Base-by-base conservation (phyloP, 805 yeast genomes). In the Saccharomycopsis oosterbeekiorum region DNA sequence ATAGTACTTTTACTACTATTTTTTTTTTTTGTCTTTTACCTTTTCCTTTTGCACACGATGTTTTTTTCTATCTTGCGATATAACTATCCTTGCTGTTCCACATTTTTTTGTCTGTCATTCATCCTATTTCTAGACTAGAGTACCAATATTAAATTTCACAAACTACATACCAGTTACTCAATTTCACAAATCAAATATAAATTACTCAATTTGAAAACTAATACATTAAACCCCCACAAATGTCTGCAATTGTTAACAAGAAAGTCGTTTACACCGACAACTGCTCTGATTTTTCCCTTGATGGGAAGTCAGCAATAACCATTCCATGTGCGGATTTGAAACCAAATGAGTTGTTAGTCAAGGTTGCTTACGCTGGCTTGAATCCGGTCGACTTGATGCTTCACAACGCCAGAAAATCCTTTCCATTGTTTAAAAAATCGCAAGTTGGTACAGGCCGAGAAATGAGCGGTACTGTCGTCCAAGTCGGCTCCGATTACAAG, bases 361-460 rank as follows among this genome's bases (percentile, higher is more conserved):
- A 85, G 66, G 82, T 86, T n/a, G 73, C 75, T 47, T 81, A 81
- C 60, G 84, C 82, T 0, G 80, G 85, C 0, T 73, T 88, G 51
- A 85, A 84, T 66, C 87, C 93, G 1, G 76, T 81, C 56, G 96
- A 88, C 68, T 67, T 84, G 66, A 77, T 84, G 61, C 80, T 86
- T 59, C 75, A 80, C 67, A 80, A 82, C 19, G 24, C 43, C 67
- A 78, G 81, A 39, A 82, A 82, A 67, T 67, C 34, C 75, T 21
- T 70, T 76, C 41, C 80, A 81, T 63, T 36, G 2, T 70, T 80
- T 60, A 78, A 75, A 60, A 79, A 81, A 55, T 24, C 53, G 15
- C 82, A 78, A 61, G 77, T 81, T 64, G 90, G 91, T 10, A 70
- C 85, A 26, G 93, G 94, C 1, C 79, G 85, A 67, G 92, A 86